These are phyloP conservation scores for Margaritispora aquatica DNA, from an alignment of 495 filamentous ascomycete species.

Conservation along the genomic window DNA sequence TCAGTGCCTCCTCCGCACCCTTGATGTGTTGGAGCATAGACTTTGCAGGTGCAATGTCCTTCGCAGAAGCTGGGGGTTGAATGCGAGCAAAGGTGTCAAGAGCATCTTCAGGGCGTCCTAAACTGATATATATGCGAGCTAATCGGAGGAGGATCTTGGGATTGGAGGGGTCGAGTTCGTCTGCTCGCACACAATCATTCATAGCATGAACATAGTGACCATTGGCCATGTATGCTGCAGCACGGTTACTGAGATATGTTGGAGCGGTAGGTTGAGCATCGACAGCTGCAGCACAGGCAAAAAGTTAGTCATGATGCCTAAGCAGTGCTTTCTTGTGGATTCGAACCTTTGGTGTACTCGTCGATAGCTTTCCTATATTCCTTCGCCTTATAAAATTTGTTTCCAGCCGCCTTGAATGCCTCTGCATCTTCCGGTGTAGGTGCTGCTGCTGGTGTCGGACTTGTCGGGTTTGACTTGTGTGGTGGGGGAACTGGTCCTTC, in stretches of 20 bases:
- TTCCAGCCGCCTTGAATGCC: slow-evolving; percentile 83
- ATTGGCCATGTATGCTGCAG: slow-evolving; percentile 85
- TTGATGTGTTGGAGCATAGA: slow-evolving; percentile 78
- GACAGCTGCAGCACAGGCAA: slow-evolving; percentile 52
- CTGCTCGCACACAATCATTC: slow-evolving; percentile 74
- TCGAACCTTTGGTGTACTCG: slow-evolving; percentile 86
- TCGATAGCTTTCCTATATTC: slow-evolving; percentile 80
- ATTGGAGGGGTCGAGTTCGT: slow-evolving; percentile 75
- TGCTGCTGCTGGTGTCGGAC: slow-evolving; percentile 43
- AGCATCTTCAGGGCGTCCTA: slow-evolving; percentile 82
- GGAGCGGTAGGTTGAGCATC: slow-evolving; percentile 70
- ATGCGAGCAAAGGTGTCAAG: slow-evolving; percentile 71
- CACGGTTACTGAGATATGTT: slow-evolving; percentile 91
- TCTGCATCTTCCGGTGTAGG: slow-evolving; percentile 66
- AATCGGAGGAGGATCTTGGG: slow-evolving; percentile 82
- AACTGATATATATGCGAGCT: slow-evolving; percentile 77
- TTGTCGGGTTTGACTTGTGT: slow-evolving; percentile 59
- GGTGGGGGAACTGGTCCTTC: slow-evolving; percentile 73
- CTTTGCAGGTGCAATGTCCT: slow-evolving; percentile 71
- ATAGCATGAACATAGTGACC: slow-evolving; percentile 71
- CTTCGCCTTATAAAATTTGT: slow-evolving; percentile 91
- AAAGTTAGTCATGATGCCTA: neutral
- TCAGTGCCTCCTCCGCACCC: slow-evolving; percentile 71
- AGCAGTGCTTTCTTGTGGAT: neutral
- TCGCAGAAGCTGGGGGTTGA: slow-evolving; percentile 67